Conservation (phyloP, 1,284 basidiomycete species). For the Sporisorium scitamineum region DNA sequence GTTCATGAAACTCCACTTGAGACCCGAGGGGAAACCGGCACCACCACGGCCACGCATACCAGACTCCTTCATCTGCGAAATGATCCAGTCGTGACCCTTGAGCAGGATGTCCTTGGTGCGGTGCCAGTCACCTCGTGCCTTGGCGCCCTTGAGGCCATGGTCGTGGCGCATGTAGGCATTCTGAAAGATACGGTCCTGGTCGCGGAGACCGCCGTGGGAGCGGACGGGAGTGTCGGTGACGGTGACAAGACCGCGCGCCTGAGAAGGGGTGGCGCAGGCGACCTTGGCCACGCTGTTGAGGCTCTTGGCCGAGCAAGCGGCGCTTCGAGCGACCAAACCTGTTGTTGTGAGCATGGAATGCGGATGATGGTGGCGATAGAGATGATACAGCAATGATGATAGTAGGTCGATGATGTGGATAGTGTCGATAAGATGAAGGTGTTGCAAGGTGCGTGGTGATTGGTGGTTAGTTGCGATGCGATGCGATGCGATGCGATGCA, state of each 20-base stretch:
- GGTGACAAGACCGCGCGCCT: constrained; percentile 64
- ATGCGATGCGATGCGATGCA: background rate
- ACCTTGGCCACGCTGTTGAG: constrained; percentile 47
- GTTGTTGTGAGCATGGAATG: background rate
- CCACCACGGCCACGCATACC: constrained; percentile 95
- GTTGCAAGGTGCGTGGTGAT: background rate
- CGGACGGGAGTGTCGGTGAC: constrained; percentile 66
- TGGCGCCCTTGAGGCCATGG: constrained; percentile 67
- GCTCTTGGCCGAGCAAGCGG: constrained; percentile 49
- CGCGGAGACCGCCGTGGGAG: constrained; percentile 63
- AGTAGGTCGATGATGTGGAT: background rate
- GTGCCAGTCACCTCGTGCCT: constrained; percentile 97
- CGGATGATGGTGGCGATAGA: background rate
- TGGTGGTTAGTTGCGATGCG: background rate
- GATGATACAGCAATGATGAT: background rate
- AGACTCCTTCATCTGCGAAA: constrained; percentile 94
- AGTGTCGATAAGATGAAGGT: background rate
- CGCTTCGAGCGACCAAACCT: constrained; percentile 54
- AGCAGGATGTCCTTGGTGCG: constrained; percentile 93
- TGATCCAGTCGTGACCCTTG: constrained; percentile 98
- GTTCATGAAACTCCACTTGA: constrained; percentile 99
- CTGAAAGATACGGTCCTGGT: constrained; percentile 69
- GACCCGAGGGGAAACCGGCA: constrained; percentile 94
- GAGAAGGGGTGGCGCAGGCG: constrained; percentile 43
- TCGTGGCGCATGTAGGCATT: constrained; percentile 69